phyloP scores from a whole-genome alignment of 257 asterid species.

The Knoxia roxburghii region DNA sequence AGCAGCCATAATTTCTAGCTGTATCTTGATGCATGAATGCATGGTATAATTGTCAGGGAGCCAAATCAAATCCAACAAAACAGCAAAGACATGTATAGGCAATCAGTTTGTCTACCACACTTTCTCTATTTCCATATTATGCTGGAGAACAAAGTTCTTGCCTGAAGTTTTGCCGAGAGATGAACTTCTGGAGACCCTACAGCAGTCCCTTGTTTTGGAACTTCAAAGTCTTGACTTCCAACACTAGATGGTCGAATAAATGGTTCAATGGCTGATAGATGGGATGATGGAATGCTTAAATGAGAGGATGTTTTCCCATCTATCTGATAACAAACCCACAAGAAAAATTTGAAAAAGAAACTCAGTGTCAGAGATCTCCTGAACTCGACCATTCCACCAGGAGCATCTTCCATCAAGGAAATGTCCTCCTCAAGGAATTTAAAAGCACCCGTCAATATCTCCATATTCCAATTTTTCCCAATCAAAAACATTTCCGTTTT shows the following conservation, averaged over 20 bases:
- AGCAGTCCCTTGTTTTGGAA: constrained; percentile 66
- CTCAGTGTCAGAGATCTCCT: constrained; percentile 74
- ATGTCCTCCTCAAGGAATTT: constrained; percentile 60
- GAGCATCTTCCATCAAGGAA: constrained; percentile 75
- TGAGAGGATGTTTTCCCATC: constrained; percentile 44
- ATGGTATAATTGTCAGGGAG: neutral
- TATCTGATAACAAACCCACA: constrained; percentile 86
- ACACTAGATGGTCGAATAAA: constrained; percentile 53
- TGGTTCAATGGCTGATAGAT: constrained; percentile 67
- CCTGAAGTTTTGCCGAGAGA: constrained; percentile 90
- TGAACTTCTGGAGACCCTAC: constrained; percentile 92
- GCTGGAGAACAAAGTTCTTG: constrained; percentile 13
- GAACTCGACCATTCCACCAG: constrained; percentile 97
- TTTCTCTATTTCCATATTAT: neutral
- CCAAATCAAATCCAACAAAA: neutral
- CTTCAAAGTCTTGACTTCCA: constrained; percentile 69
- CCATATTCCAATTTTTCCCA: constrained; percentile 68
- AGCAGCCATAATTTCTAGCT: neutral
- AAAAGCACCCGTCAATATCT: constrained; percentile 56
- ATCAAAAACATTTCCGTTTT: constrained; percentile 55
- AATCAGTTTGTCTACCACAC: neutral
- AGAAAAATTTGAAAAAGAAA: constrained; percentile 85
- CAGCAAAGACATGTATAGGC: neutral
- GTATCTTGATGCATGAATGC: constrained; percentile 4
- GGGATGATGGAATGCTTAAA: constrained; percentile 52